Evolutionary conservation across 805 yeast species (phyloP).

Genomic region (Yamadazyma sp.): DNA sequence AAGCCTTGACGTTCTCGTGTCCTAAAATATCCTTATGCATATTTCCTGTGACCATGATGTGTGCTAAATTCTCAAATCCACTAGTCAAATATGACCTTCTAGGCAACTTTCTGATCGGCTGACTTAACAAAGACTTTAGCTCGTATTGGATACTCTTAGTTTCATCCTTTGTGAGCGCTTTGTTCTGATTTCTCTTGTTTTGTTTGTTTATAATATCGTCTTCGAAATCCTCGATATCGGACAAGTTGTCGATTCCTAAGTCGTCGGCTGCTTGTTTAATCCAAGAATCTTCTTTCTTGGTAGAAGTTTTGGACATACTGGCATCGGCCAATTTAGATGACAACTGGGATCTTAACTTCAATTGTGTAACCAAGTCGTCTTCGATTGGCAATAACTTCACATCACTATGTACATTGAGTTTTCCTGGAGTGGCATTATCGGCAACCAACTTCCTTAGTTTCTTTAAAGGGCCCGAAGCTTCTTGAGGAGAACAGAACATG

Average conservation of each 20-base stretch:
- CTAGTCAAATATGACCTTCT: conserved; percentile 78
- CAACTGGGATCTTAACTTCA: conserved; percentile 64
- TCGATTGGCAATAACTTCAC: conserved; percentile 76
- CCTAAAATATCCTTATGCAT: conserved; percentile 73
- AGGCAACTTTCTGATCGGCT: conserved; percentile 59
- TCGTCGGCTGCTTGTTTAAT: conserved; percentile 89
- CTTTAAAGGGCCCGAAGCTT: conserved; percentile 82
- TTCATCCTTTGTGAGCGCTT: conserved; percentile 49
- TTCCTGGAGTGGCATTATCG: conserved; percentile 29
- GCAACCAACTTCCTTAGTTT: conserved; percentile 65
- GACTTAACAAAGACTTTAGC: conserved; percentile 50
- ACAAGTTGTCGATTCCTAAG: conserved; percentile 72
- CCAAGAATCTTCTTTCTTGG: conserved; percentile 76
- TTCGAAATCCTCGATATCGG: conserved; percentile 61
- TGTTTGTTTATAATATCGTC: conserved; percentile 67
- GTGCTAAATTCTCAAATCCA: conserved; percentile 77
- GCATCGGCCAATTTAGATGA: conserved; percentile 79
- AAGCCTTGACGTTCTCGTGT: conserved; percentile 63
- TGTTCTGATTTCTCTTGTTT: conserved; percentile 47
- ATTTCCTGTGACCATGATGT: conserved; percentile 64
- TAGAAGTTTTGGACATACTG: conserved; percentile 56
- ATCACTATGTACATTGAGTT: conserved; percentile 44
- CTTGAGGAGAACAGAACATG: conserved; percentile 90
- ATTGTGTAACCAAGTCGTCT: conserved; percentile 64
- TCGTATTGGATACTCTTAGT: conserved; percentile 47